Evolutionary conservation across 2,329 filamentous ascomycete species (phyloP).

Genomic region (Hypoxylon sp.): DNA sequence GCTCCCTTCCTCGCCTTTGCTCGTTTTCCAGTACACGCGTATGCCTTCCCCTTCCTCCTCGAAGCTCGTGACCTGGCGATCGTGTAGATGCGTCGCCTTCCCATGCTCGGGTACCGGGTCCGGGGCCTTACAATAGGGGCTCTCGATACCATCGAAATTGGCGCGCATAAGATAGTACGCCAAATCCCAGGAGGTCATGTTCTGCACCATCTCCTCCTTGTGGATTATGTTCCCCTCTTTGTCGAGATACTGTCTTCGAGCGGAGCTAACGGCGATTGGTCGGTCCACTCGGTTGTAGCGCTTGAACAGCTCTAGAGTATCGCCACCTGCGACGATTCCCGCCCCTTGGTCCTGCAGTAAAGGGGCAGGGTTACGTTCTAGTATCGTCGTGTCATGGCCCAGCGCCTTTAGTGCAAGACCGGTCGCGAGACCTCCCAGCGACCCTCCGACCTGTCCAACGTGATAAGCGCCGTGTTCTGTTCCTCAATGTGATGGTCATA

Average conservation of each 20-base stretch:
- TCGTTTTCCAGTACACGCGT: constrained; percentile 52
- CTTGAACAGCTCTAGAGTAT: constrained; percentile 58
- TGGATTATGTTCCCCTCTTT: constrained; percentile 52
- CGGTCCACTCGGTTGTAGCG: constrained; percentile 56
- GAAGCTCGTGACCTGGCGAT: constrained; percentile 52
- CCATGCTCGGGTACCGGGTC: constrained; percentile 46
- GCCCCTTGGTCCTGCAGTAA: constrained; percentile 63
- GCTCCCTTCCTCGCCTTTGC: constrained; percentile 50
- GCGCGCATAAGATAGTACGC: constrained; percentile 60
- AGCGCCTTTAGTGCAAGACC: constrained; percentile 57
- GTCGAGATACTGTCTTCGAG: constrained; percentile 53
- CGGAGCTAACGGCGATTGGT: constrained; percentile 50
- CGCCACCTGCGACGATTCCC: constrained; percentile 60
- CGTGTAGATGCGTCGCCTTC: constrained; percentile 51
- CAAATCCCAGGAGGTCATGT: constrained; percentile 63
- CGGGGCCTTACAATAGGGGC: constrained; percentile 51
- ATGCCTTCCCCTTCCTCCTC: constrained; percentile 46
- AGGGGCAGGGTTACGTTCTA: constrained; percentile 58
- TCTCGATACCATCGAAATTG: constrained; percentile 57
- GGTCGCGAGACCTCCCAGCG: constrained; percentile 56
- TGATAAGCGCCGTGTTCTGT: constrained; percentile 2
- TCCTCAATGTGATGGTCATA: neutral
- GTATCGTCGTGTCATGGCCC: constrained; percentile 58
- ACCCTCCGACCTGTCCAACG: constrained; percentile 56
- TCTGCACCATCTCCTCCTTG: constrained; percentile 53